Base-by-base conservation (phyloP, 352 stramenopile species). In the Phytophthora palmivora region DNA sequence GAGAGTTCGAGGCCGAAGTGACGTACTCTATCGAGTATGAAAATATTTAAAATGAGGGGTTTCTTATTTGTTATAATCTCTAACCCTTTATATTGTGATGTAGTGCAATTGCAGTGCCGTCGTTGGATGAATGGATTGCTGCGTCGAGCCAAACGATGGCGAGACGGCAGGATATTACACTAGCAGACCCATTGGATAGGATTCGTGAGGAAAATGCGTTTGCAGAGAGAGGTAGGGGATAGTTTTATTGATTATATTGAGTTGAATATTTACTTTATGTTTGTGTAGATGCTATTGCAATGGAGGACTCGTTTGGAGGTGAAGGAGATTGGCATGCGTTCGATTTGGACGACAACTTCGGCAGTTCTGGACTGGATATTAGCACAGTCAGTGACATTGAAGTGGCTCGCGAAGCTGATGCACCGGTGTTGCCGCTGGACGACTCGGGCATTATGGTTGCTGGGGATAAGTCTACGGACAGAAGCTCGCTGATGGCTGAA, bases 21-120 rank as follows among this genome's bases (percentile, higher is more conserved):
- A 90, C 85, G 18, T 96, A 94, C 53, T 87, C 84, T 14, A 86
- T 96, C 46, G 77, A 96, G 87, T 96, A 76, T 37, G 83, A 85
- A 10, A 22, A 49, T 39, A 49, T 53, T 54, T 43, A 55, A 42
- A 12, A 19, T 12, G 28, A 12, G 9, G 8, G 44, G n/a, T 24
- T 49, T 52, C 37, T 58, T 53, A 21, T 39, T 63, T 50, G 5
- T 39, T 19, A 32, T 36, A 45, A 19, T 36, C 14, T n/a, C 12
- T 49, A 26, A 12, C 14, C 33, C 22, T 53, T 18, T 51, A 6
- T 26, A 53, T 37, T 44, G 15, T 61, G 51, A 9, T 55, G 21
- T 50, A 96, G 88, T 54, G 71, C 81, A 0, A 82, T 94, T 46
- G 28, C 58, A 6, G 68, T 81, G 32, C 84, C 81, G 7, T 92